phyloP scores from a whole-genome alignment of 768 basidiomycete species.

The Rhizopogon vesiculosus region DNA sequence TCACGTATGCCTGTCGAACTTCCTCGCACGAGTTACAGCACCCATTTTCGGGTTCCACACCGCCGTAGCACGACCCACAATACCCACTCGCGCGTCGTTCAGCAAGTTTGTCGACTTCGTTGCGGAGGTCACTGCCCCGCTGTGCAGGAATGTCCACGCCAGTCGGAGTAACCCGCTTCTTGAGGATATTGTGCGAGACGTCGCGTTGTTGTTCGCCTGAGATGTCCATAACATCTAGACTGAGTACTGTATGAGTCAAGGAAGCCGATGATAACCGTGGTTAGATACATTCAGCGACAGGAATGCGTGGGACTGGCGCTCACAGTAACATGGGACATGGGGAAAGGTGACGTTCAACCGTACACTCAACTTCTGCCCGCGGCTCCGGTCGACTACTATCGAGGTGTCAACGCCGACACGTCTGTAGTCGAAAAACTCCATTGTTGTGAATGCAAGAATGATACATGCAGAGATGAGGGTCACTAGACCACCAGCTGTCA shows the following conservation, averaged over 20 bases:
- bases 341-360: conserved; percentile 94
- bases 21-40: conserved; percentile 98
- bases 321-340: conserved; percentile 94
- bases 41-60: conserved; percentile 63
- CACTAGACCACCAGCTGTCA: conserved; percentile 43
- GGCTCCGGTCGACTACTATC: conserved; percentile 88
- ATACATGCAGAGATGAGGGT: conserved; percentile 89
- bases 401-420: conserved; percentile 84
- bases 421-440: conserved; percentile 96
- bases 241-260: conserved; percentile 60
- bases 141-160: conserved; percentile 59
- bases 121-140: conserved; percentile 62
- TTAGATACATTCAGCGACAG: not conserved
- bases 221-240: conserved; percentile 97
- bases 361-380: conserved; percentile 92
- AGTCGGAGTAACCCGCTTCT: conserved; percentile 63
- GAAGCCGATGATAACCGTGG: not conserved
- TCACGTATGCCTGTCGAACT: conserved; percentile 84
- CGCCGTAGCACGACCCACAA: conserved; percentile 97
- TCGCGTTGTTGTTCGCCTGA: conserved; percentile 93
- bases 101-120: conserved; percentile 81
- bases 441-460: conserved; percentile 84
- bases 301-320: conserved; percentile 28
- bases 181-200: conserved; percentile 83
- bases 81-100: conserved; percentile 57